These are phyloP conservation scores for Gossypium sturtianum DNA, from an alignment of 345 rosid species.

Conservation along the genomic window DNA sequence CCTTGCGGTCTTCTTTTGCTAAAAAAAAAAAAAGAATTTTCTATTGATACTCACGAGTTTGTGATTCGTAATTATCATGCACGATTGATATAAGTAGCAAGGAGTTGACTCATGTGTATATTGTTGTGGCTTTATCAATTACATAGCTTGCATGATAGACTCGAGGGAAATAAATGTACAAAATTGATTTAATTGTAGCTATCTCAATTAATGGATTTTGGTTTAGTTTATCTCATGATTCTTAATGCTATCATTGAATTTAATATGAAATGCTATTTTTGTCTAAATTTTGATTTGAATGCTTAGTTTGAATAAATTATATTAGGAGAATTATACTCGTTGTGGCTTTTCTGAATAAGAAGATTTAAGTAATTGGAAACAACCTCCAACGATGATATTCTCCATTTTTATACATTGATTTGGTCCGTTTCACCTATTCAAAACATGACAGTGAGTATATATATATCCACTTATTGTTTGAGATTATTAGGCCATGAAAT, in stretches of 20 bases:
- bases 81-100: not conserved
- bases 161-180: not conserved
- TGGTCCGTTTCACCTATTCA: too few species aligned
- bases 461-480: not conserved
- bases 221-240: not conserved
- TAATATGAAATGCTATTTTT: not conserved
- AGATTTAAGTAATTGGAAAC: too few species aligned
- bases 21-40: too few species aligned
- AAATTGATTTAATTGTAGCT: not conserved
- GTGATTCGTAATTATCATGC: not conserved
- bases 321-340: too few species aligned
- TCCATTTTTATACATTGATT: too few species aligned
- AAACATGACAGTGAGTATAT: too few species aligned
- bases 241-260: too few species aligned
- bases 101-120: not conserved
- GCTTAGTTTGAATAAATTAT: too few species aligned
- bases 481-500: constrained; percentile 5
- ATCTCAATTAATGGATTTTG: not conserved
- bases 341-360: not conserved
- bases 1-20: too few species aligned
- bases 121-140: too few species aligned
- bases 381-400: too few species aligned
- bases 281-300: too few species aligned
- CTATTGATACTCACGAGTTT: not conserved
- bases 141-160: not conserved